These are phyloP conservation scores for Gynostemma pentaphyllum DNA, from an alignment of 306 rosid genomes.

Conservation along the genomic window DNA sequence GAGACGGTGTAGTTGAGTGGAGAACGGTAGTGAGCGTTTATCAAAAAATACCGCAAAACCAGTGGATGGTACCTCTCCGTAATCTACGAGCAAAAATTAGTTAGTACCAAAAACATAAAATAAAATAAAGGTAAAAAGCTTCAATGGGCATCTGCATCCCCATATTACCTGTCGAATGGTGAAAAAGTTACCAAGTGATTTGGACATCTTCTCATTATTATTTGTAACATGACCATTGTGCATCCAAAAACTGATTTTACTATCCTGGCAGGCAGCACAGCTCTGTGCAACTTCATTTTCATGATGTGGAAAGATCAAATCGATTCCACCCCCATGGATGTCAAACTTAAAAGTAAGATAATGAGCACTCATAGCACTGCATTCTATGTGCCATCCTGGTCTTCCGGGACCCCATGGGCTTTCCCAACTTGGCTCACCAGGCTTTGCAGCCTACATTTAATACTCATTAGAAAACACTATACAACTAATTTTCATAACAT, in stretches of 20 bases:
- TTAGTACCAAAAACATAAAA: background rate
- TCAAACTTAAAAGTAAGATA: slow-evolving; percentile 73
- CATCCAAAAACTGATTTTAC: slow-evolving; percentile 71
- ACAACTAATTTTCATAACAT: slow-evolving; percentile 4
- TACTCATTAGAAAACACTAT: slow-evolving; percentile 7
- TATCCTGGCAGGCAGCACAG: slow-evolving; percentile 73
- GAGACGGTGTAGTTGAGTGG: slow-evolving; percentile 67
- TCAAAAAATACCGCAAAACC: slow-evolving; percentile 79
- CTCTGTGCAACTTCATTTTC: slow-evolving; percentile 96
- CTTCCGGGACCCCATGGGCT: slow-evolving; percentile 97
- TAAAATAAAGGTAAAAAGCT: background rate
- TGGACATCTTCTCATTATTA: slow-evolving; percentile 89
- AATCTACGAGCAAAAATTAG: slow-evolving; percentile 39
- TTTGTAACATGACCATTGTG: slow-evolving; percentile 95
- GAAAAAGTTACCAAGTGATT: slow-evolving; percentile 88
- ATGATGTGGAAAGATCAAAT: slow-evolving; percentile 94
- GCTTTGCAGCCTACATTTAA: slow-evolving; percentile 62
- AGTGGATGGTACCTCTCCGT: slow-evolving; percentile 69
- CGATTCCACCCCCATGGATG: slow-evolving; percentile 98
- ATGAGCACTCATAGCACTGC: slow-evolving; percentile 97
- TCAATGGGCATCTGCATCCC: background rate
- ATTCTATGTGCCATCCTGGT: slow-evolving; percentile 99
- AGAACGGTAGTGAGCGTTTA: slow-evolving; percentile 74
- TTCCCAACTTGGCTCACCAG: slow-evolving; percentile 96
- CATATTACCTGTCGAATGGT: slow-evolving; percentile 91